phyloP scores from a whole-genome alignment of 768 basidiomycete genomes.

The Boletus eberwhitei region DNA sequence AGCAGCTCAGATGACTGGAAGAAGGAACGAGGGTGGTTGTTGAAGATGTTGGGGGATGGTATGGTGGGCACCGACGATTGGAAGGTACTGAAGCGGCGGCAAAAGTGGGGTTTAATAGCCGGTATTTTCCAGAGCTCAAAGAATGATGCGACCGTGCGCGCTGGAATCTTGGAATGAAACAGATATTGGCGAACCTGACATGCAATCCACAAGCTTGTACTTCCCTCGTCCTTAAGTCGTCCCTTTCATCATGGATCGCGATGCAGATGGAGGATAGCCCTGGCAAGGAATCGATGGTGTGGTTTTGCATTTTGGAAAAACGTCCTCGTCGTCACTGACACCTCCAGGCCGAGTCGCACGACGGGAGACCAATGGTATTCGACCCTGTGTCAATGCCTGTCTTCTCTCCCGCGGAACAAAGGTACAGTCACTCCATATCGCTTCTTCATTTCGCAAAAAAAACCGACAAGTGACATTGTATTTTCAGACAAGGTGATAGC shows the following conservation, averaged over 20 bases:
- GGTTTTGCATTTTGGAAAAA: constrained; percentile 69
- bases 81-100: constrained; percentile 72
- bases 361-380: constrained; percentile 60
- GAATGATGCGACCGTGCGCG: constrained; percentile 49
- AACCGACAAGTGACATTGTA: not conserved
- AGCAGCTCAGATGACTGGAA: constrained; percentile 76
- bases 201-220: constrained; percentile 64
- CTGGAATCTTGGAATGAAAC: constrained; percentile 43
- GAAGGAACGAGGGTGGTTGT: constrained; percentile 87
- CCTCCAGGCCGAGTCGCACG: constrained; percentile 47
- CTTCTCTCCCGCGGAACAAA: constrained; percentile 13
- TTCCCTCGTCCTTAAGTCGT: constrained; percentile 68
- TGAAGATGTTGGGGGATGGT: constrained; percentile 78
- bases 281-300: constrained; percentile 48
- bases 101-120: constrained; percentile 86
- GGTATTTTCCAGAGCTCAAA: constrained; percentile 72
- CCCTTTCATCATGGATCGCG: constrained; percentile 79
- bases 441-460: not conserved
- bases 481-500: constrained; percentile 17
- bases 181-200: constrained; percentile 77
- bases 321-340: constrained; percentile 49
- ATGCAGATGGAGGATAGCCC: constrained; percentile 47
- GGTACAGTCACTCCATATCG: not conserved
- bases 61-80: constrained; percentile 76
- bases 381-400: constrained; percentile 52